Evolutionary conservation across 768 basidiomycete species (phyloP).

Genomic region (Rhizopogon salebrosus): DNA sequence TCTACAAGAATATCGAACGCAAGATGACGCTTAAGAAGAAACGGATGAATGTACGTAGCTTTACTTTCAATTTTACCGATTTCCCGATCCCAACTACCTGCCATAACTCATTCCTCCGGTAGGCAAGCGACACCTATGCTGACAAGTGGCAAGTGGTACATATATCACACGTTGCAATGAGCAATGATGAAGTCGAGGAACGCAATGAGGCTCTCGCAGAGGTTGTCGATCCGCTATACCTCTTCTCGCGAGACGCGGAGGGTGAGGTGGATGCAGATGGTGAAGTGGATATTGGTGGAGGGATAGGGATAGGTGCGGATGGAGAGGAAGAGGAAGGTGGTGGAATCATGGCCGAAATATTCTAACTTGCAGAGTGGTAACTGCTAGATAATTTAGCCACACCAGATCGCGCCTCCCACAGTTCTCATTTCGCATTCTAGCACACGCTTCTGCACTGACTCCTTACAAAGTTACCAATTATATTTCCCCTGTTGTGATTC

Average conservation of each 20-base stretch:
- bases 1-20: constrained; percentile 85
- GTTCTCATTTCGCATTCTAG: too few relatives aligned
- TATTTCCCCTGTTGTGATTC: too few relatives aligned
- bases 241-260: constrained; percentile 43
- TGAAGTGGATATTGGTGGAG: constrained; percentile 41
- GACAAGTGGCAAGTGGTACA: constrained; percentile 84
- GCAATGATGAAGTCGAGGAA: constrained; percentile 70
- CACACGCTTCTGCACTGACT: too few relatives aligned
- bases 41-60: constrained; percentile 60
- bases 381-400: too few relatives aligned
- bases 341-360: constrained; percentile 30
- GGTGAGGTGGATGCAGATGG: constrained; percentile 64
- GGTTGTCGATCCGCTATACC: constrained; percentile 61
- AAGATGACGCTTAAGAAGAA: constrained; percentile 87
- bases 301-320: constrained; percentile 38
- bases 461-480: too few relatives aligned
- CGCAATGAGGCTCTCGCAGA: constrained; percentile 76
- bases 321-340: constrained; percentile 30
- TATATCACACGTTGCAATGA: constrained; percentile 65
- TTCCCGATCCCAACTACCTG: not conserved
- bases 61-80: not conserved
- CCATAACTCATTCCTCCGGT: constrained; percentile 2
- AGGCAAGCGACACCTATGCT: constrained; percentile 68
- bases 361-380: constrained; percentile 12
- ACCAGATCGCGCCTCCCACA: too few relatives aligned